These are phyloP conservation scores for Misopates orontium DNA, from an alignment of 257 asterid genomes.

Conservation along the genomic window DNA sequence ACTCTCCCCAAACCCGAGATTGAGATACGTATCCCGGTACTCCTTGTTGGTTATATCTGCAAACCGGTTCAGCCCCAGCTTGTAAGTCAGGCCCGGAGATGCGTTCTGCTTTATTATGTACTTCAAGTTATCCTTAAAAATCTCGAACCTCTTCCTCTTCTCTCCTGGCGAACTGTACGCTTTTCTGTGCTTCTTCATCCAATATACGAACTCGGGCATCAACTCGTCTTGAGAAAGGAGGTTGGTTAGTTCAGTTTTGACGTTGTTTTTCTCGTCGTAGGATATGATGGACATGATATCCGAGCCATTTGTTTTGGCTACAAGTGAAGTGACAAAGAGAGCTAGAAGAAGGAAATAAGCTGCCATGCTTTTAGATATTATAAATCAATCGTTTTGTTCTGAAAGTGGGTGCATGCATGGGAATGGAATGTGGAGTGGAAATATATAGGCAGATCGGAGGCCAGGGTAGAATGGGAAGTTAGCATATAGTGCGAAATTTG, in stretches of 20 bases:
- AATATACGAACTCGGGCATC: slow-evolving; percentile 55
- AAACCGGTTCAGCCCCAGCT: slow-evolving; percentile 69
- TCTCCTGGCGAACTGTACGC: slow-evolving; percentile 67
- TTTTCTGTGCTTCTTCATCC: slow-evolving; percentile 63
- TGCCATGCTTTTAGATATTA: no score
- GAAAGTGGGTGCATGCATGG: no score
- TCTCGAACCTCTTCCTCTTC: slow-evolving; percentile 60
- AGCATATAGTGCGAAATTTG: no score
- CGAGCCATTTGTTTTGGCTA: slow-evolving; percentile 29
- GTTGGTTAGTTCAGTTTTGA: slow-evolving; percentile 24
- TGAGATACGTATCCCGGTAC: slow-evolving; percentile 55
- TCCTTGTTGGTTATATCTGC: slow-evolving; percentile 76
- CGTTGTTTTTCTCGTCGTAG: slow-evolving; percentile 34
- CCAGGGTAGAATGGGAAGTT: no score
- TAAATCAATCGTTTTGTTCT: no score
- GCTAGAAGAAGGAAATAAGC: no score
- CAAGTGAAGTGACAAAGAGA: no score
- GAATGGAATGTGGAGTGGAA: no score
- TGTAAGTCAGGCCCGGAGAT: slow-evolving; percentile 40
- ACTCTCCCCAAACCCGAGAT: slow-evolving; percentile 28
- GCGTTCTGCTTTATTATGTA: slow-evolving; percentile 67
- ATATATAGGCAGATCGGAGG: no score
- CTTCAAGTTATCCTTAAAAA: slow-evolving; percentile 67
- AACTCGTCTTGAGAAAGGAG: slow-evolving; percentile 40
- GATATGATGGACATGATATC: slow-evolving; percentile 70